Evolutionary conservation across 805 yeast genomes (phyloP).

Genomic region (Saccharomycopsis sp.): DNA sequence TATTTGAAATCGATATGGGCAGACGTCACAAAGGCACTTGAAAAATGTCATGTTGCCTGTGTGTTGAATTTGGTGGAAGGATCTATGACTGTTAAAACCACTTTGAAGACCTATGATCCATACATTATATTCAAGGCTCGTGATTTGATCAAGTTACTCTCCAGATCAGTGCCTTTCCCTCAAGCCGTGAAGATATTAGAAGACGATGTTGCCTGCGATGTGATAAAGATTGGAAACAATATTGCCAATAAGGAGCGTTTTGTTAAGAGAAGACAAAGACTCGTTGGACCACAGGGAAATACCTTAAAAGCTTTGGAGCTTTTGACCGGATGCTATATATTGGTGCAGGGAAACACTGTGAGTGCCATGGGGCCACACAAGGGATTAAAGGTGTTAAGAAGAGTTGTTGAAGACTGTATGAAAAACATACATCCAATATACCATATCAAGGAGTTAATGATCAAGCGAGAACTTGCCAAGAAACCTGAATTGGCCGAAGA

Average conservation of each 20-base stretch:
- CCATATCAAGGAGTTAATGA: conserved; percentile 95
- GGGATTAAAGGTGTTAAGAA: conserved; percentile 84
- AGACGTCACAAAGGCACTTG: conserved; percentile 79
- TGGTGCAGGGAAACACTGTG: conserved; percentile 97
- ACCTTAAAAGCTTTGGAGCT: conserved; percentile 93
- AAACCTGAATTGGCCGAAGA: conserved; percentile 93
- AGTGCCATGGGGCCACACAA: conserved; percentile 95
- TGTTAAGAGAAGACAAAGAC: conserved; percentile 89
- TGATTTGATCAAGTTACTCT: conserved; percentile 86
- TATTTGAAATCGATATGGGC: conserved; percentile 89
- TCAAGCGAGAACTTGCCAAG: conserved; percentile 88
- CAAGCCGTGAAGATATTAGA: conserved; percentile 89
- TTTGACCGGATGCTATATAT: conserved; percentile 88
- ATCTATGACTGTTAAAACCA: conserved; percentile 93
- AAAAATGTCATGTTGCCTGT: conserved; percentile 71
- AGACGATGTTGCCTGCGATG: conserved; percentile 93
- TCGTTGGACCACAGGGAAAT: conserved; percentile 96
- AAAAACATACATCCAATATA: conserved; percentile 94
- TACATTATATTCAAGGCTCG: conserved; percentile 90
- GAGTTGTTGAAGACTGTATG: conserved; percentile 98
- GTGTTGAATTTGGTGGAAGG: conserved; percentile 90
- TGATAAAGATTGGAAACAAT: conserved; percentile 86
- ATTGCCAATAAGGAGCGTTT: conserved; percentile 90
- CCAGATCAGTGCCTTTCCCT: conserved; percentile 94
- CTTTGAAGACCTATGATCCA: conserved; percentile 93